A percentile compares a stretch with the other conserved stretches of the same genome.
These are phyloP conservation scores for Endocladia muricata DNA, from an alignment of 31 red algal species.

Conservation along the genomic window DNA sequence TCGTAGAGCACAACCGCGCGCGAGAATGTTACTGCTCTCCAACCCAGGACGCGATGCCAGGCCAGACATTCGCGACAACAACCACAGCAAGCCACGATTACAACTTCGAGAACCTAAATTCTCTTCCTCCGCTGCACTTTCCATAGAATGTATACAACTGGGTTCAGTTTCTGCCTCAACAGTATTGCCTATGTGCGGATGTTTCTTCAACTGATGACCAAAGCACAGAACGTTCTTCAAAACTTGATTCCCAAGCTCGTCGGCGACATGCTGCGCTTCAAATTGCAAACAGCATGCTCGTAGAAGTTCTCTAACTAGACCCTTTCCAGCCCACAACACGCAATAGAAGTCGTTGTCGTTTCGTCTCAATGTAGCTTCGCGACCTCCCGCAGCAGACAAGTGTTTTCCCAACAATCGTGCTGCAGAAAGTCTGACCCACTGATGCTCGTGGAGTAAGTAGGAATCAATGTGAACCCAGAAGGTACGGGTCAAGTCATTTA, in stretches of 20 bases:
- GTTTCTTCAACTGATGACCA: conserved; percentile 23
- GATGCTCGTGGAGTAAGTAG: conserved; percentile 47
- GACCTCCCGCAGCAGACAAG: conserved; percentile 44
- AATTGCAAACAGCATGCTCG: conserved; percentile 50
- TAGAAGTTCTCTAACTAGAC: conserved; percentile 27
- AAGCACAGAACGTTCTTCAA: conserved; percentile 70
- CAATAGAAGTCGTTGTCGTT: neutral
- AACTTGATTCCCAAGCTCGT: conserved; percentile 51
- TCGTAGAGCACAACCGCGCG: conserved; percentile 64
- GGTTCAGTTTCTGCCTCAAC: neutral
- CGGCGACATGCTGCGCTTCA: conserved; percentile 44
- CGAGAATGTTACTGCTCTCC: conserved; percentile 36
- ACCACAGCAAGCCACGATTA: conserved; percentile 55
- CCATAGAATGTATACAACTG: neutral
- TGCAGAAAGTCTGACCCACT: conserved; percentile 67
- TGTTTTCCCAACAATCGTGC: conserved; percentile 57
- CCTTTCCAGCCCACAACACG: conserved; percentile 20
- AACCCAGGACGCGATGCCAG: conserved; percentile 41
- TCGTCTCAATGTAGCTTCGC: neutral
- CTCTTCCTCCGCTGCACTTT: neutral
- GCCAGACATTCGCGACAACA: conserved; percentile 65
- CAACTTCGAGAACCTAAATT: neutral
- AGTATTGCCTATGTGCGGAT: conserved; percentile 57
- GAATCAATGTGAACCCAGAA: conserved; percentile 39
- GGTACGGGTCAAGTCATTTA: conserved; percentile 1